phyloP scores from a whole-genome alignment of 257 asterid genomes.

The Primulina tabacum region DNA sequence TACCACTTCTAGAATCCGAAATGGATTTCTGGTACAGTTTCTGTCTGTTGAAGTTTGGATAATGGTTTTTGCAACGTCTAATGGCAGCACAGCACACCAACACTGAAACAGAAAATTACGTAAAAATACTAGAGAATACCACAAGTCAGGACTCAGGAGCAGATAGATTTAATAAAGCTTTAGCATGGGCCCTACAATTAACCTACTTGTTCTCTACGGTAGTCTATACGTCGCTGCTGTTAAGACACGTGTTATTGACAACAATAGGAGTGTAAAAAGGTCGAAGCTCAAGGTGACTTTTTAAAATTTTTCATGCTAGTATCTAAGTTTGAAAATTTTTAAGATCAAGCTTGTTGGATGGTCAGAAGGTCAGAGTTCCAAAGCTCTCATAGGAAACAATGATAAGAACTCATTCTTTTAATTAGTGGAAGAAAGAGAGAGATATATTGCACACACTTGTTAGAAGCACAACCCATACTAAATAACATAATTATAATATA shows the following conservation, averaged over 20 bases:
- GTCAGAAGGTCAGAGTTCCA: not conserved
- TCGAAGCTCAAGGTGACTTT: not conserved
- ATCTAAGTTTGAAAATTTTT: not conserved
- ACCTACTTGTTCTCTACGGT: not conserved
- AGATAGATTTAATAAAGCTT: not conserved
- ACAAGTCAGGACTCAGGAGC: constrained; percentile 27
- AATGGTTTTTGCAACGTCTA: constrained; percentile 88
- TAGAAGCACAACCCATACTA: too few species aligned
- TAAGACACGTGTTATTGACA: not conserved
- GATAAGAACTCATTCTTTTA: not conserved
- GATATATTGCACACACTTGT: not conserved
- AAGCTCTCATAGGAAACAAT: not conserved
- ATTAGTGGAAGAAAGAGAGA: too few species aligned
- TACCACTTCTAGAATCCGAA: constrained; percentile 53
- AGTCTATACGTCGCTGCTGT: not conserved
- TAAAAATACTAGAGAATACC: constrained; percentile 16
- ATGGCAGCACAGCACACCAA: constrained; percentile 58
- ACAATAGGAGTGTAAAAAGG: not conserved
- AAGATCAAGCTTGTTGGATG: not conserved
- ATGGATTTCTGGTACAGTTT: constrained; percentile 64
- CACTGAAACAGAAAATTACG: constrained; percentile 34
- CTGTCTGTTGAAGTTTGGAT: constrained; percentile 68
- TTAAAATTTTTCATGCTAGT: not conserved
- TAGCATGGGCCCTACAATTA: not conserved
- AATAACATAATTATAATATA: not conserved